A percentile compares a stretch with the other conserved stretches of the same genome.
Evolutionary conservation across 1,284 basidiomycete genomes (phyloP).

Genomic region (Leccinum pachyderme): DNA sequence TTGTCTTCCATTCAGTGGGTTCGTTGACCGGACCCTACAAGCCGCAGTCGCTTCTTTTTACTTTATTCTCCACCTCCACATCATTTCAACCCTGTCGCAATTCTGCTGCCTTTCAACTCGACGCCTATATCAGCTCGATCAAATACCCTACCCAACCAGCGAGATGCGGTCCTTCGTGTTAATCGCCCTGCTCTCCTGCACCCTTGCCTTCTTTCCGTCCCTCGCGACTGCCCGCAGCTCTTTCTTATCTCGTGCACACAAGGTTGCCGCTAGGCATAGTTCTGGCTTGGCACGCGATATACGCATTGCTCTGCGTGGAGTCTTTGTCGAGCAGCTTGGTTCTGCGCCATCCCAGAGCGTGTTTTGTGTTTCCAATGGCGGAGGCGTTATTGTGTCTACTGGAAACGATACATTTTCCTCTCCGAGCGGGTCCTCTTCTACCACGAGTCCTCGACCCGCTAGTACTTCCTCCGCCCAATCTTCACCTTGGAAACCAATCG

Average conservation of each 20-base stretch:
- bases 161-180: slow-evolving; percentile 35
- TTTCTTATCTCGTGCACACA: slow-evolving; percentile 38
- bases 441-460: slow-evolving; percentile 19
- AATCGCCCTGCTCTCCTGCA: slow-evolving; percentile 31
- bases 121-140: slow-evolving; percentile 8
- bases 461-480: slow-evolving; percentile 22
- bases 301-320: slow-evolving; percentile 56
- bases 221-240: slow-evolving; percentile 19
- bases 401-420: slow-evolving; percentile 17
- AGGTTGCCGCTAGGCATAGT: slow-evolving; percentile 47
- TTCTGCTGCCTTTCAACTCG: background rate
- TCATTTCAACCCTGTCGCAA: background rate
- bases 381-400: slow-evolving; percentile 24
- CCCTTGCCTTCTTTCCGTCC: slow-evolving; percentile 19
- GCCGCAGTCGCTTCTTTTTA: slow-evolving; percentile 5
- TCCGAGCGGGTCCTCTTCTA: slow-evolving; percentile 20
- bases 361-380: slow-evolving; percentile 31
- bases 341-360: slow-evolving; percentile 26
- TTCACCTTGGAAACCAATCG: slow-evolving; percentile 38
- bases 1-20: slow-evolving; percentile 16
- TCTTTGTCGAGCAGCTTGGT: slow-evolving; percentile 39
- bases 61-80: background rate
- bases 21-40: slow-evolving; percentile 27
- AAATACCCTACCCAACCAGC: slow-evolving; percentile 1
- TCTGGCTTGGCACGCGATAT: slow-evolving; percentile 64